Base-by-base conservation (phyloP, 495 filamentous ascomycete genomes). In the Jackrogersella minutella region DNA sequence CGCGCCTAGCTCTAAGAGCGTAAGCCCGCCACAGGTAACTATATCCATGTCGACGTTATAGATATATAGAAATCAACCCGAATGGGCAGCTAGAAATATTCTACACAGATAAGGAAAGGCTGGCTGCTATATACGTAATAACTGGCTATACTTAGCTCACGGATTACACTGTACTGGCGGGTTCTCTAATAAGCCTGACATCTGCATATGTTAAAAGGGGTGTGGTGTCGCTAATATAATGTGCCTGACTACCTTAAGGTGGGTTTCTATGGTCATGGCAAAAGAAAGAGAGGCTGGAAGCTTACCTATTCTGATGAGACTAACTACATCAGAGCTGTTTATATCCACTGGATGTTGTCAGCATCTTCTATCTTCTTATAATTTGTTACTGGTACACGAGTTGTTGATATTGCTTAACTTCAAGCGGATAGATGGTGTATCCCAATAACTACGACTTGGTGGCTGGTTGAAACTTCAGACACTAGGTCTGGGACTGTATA, bases 1-100 rank as follows among this genome's bases (percentile, higher is more conserved):
- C 13, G 55, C 39, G 17, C 40, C 19, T 16, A 64, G 37, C 57
- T 60, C 64, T 17, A 73, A 10, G 28, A 46, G 31, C 40, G 68
- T 47, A 17, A 62, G 17, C 11, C 49, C 52, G 9, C 24, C 49
- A 34, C 58, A 68, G 21, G 33, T 34, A 37, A 49, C 1, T 3
- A 53, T 13, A 14, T 69, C 66, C 60, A 69, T 65, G 10, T 40
- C 21, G 46, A 54, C 9, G 13, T 9, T 46, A 43, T 22, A 46
- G 24, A 36, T 39, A 11, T 10, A 9, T 30, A 24, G n/a, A 13
- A 3, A 2, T 31, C 14, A 17, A 31, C 26, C 3, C 8, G 4
- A 14, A 39, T 17, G 8, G 22, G 5, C 22, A 31, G 46, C 9
- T 30, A 24, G 36, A 52, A 11, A 52, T 28, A 11, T 21, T n/a